Evolutionary conservation across 1,284 basidiomycete genomes (phyloP), one percentile per base, ranked within the genome.

Genomic region (Boletus albobrunnescens): DNA sequence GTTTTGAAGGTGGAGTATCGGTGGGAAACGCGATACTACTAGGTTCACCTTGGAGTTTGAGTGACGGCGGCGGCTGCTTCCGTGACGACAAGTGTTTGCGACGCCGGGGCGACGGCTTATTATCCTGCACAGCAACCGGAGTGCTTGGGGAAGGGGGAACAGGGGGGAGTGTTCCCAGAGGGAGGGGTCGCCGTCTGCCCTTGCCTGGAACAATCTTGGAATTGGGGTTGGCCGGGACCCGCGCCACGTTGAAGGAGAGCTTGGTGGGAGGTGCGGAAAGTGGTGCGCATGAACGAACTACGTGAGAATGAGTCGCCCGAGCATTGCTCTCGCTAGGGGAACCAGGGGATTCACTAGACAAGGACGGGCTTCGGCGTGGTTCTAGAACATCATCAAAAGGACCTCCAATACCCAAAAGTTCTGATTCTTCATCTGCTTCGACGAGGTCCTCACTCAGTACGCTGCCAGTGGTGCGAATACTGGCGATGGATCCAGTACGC

Each of bases 361-460:
- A 44, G 26, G 63, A 65, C 12, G 63, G 67, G 39, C 63, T 65
- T 38, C 67, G 57, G 32, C 65, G 64, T 14, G 64, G 58, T 42
- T 67, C 67, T 9, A 57, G 63, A 6, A 66, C 69, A 32, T 72
- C 72, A 51, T 86, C 82, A 56, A 86, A 87, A 19, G 78, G 76
- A 47, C 81, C 77, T 40, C 82, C 79, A n/a, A 84, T 64, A 38
- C 82, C 82, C 26, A 87, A 70, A 2, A 88, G 67, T 46, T 81
- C 83, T 46, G 76, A 69, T 55, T 89, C 84, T 59, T 90, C 87
- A 26, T 88, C 85, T 54, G 87, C 86, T 58, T 90, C 88, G 16
- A 90, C 79, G 8, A 90, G 75, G 47, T 90, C 76, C 63, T 91
- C 87, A 56, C 84, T 89, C 37, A 88, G 65, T 30, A 86, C 70